Base-by-base conservation (phyloP, 2,329 filamentous ascomycete genomes). In the Botrytis fragariae region DNA sequence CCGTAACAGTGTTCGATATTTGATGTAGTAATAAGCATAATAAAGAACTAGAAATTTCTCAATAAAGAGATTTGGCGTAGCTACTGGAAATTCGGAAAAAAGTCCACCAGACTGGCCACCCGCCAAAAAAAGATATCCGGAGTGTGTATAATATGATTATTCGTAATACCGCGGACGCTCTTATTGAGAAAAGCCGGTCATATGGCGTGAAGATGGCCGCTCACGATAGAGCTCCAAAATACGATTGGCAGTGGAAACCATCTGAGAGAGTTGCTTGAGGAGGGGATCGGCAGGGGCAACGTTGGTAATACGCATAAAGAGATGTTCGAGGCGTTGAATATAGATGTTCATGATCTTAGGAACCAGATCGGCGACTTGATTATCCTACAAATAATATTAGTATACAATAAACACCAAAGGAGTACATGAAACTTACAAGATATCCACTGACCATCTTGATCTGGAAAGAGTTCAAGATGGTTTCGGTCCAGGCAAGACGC, bases 401-500 rank as follows among this genome's bases (percentile, higher is more conserved):
- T 72, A 77, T 12, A 42, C 16, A 45, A 32, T 67, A 60, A 60
- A 42, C 12, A 62, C 39, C 29, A 68, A 6, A 39, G 59, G n/a
- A n/a, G 32, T 51, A 32, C n/a, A 72, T 35, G 48, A 51, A 39
- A 75, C 79, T 79, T 81, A 83, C 82, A 75, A 81, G 76, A 72
- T 75, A 78, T 67, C 80, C 77, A 73, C 78, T 71, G 48, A 69
- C 75, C 48, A 79, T 74, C 70, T 78, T 78, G 51, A 76, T 73
- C 72, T 80, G 80, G 76, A 91, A 86, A 42, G 85, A 84, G 59
- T 84, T 82, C n/a, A 91, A 82, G 57, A 90, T 86, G 77, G 86
- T 84, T 79, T 91, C 89, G 59, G 91, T 84, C 87, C 89, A 90
- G 35, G 83, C 83, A 71, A 91, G 82, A 80, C 89, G 89, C 78